These are phyloP conservation scores for Endocalyx cinctus DNA, from an alignment of 2,329 filamentous ascomycete species.

Conservation along the genomic window DNA sequence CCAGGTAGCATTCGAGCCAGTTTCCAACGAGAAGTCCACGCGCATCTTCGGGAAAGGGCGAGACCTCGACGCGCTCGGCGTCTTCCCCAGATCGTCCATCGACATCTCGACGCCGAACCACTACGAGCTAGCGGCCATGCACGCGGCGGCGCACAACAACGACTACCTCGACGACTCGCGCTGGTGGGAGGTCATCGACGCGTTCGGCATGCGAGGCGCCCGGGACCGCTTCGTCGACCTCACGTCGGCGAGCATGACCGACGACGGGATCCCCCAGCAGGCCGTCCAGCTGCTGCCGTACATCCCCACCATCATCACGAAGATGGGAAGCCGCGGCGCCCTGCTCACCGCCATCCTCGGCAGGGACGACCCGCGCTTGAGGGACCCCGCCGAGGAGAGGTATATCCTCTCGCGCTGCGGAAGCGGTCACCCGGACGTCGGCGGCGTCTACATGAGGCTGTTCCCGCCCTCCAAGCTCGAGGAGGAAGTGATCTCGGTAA, in stretches of 20 bases:
- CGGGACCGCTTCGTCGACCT: constrained; percentile 66
- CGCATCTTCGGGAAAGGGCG: constrained; percentile 54
- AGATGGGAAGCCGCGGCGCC: constrained; percentile 72
- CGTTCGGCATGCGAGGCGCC: constrained; percentile 70
- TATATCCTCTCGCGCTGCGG: constrained; percentile 67
- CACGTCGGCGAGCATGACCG: constrained; percentile 64
- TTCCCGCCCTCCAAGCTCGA: constrained; percentile 66
- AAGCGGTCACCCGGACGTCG: constrained; percentile 48
- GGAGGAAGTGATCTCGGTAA: constrained; percentile 77
- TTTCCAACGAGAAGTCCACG: constrained; percentile 74
- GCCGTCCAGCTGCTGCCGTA: constrained; percentile 81
- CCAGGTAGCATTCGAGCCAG: constrained; percentile 79
- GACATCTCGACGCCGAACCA: constrained; percentile 78
- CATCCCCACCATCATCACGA: constrained; percentile 79
- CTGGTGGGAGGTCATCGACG: constrained; percentile 80
- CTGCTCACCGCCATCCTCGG: constrained; percentile 68
- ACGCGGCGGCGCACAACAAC: constrained; percentile 60
- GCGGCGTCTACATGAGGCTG: constrained; percentile 77
- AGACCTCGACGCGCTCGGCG: constrained; percentile 34
- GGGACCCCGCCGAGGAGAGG: constrained; percentile 54
- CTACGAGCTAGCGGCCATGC: constrained; percentile 77
- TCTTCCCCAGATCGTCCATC: constrained; percentile 60
- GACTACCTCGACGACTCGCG: constrained; percentile 63
- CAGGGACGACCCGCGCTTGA: constrained; percentile 63
- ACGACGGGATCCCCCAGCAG: constrained; percentile 79